A percentile compares a stretch with the other conserved stretches of the same genome.
These are phyloP conservation scores for Gynochthodes officinalis DNA, from an alignment of 257 asterid species.

Conservation along the genomic window DNA sequence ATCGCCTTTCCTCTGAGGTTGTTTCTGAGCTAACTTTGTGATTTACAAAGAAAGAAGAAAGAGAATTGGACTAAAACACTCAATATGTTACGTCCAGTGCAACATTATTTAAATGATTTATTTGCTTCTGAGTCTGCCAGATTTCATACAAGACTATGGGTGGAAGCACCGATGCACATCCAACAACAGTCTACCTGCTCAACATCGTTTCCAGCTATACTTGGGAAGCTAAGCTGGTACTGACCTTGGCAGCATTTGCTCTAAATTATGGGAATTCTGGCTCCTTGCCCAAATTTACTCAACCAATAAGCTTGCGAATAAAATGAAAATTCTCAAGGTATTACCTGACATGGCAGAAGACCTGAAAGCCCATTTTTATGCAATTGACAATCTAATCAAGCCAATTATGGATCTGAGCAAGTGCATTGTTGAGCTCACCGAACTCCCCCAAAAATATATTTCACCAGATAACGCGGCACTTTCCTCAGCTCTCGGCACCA, in stretches of 20 bases:
- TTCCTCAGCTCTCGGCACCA: constrained; percentile 33
- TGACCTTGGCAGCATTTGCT: constrained; percentile 51
- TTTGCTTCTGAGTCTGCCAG: constrained; percentile 21
- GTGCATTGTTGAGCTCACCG: constrained; percentile 42
- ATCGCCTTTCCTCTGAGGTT: constrained; percentile 12
- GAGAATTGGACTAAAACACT: not conserved
- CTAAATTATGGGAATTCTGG: constrained; percentile 67
- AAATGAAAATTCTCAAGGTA: constrained; percentile 55
- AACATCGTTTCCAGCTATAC: constrained; percentile 38
- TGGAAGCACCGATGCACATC: constrained; percentile 43
- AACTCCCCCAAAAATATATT: constrained; percentile 44
- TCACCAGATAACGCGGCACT: constrained; percentile 35
- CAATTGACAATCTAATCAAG: constrained; percentile 31
- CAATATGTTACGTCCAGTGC: not conserved
- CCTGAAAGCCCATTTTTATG: constrained; percentile 33
- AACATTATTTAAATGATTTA: not conserved
- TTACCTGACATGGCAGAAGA: constrained; percentile 31
- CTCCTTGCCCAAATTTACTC: constrained; percentile 47
- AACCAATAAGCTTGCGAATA: constrained; percentile 37
- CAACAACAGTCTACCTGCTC: constrained; percentile 46
- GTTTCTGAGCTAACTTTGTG: not conserved
- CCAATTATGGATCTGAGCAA: constrained; percentile 35
- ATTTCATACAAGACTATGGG: constrained; percentile 41
- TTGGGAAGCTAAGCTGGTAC: constrained; percentile 65
- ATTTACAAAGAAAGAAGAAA: not conserved